phyloP scores from a whole-genome alignment of 2,329 filamentous ascomycete species.

The Colletotrichum truncatum region DNA sequence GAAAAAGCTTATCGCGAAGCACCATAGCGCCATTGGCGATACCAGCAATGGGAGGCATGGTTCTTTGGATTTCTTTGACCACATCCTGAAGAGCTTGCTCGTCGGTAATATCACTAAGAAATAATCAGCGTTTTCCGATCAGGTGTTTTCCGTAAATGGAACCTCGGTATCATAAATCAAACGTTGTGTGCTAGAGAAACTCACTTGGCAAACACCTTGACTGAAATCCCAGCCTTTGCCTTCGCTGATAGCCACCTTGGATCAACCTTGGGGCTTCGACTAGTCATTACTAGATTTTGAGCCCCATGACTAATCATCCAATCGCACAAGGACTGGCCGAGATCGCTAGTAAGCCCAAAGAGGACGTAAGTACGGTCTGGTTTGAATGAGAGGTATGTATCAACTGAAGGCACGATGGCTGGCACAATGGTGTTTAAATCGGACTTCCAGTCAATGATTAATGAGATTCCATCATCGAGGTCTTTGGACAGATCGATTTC shows the following conservation, averaged over 20 bases:
- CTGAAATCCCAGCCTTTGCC: not conserved
- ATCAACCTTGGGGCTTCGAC: not conserved
- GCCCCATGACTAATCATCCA: not conserved
- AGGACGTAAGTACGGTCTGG: not conserved
- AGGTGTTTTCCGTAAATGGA: no score
- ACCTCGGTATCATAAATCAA: no score
- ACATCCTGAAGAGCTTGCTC: not conserved
- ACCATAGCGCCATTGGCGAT: constrained; percentile 56
- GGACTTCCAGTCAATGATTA: not conserved
- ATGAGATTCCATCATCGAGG: not conserved
- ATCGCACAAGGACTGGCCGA: not conserved
- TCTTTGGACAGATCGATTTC: not conserved
- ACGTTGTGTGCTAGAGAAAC: no score
- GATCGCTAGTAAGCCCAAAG: not conserved
- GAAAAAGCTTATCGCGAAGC: constrained; percentile 45
- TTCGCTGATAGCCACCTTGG: not conserved
- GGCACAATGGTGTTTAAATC: not conserved
- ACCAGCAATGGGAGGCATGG: constrained; percentile 46
- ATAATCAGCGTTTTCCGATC: not conserved
- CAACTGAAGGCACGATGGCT: not conserved
- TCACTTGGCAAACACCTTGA: not conserved
- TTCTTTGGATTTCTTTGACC: not conserved
- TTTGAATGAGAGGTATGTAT: not conserved
- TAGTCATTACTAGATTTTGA: not conserved
- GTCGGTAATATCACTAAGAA: rapidly evolving